These are phyloP conservation scores for Diplodia scrobiculata DNA, from an alignment of 2,329 filamentous ascomycete species.

Conservation along the genomic window DNA sequence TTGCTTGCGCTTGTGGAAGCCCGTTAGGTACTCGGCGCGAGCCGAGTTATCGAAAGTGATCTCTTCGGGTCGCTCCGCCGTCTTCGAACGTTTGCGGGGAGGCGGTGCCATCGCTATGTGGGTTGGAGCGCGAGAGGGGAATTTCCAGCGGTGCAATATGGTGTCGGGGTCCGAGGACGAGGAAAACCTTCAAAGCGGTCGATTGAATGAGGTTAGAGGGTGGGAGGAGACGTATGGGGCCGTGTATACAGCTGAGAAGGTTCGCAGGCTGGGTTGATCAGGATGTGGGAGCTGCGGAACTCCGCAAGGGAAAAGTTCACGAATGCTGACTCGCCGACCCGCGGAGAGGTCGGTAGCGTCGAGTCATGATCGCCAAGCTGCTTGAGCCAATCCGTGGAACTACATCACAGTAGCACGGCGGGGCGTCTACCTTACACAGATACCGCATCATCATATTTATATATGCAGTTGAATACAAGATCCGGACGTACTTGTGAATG, in stretches of 20 bases:
- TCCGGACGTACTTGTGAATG: no score
- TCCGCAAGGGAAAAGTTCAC: constrained; percentile 17
- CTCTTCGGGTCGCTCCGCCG: constrained; percentile 67
- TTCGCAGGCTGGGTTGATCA: neutral
- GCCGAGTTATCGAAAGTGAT: constrained; percentile 81
- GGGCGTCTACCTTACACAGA: no score
- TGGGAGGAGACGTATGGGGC: neutral
- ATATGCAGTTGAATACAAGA: no score
- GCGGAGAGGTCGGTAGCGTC: neutral
- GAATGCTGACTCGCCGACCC: constrained; percentile 4
- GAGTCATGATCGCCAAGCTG: neutral
- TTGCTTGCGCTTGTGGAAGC: constrained; percentile 94
- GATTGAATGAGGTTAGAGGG: neutral
- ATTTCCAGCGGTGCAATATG: neutral
- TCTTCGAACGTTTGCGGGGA: constrained; percentile 39
- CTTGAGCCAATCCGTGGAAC: neutral
- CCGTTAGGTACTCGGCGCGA: constrained; percentile 84
- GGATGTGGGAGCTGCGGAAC: neutral
- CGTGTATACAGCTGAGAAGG: neutral
- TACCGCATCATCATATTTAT: no score
- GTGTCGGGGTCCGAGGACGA: neutral
- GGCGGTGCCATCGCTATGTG: constrained; percentile 32
- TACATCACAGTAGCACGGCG: no score
- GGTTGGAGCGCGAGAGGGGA: neutral
- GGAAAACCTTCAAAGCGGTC: neutral